Percentiles rank a stretch among this genome's conserved stretches.
Evolutionary conservation across 805 yeast species (phyloP).

Genomic region (Nakazawaea wickerhamii): DNA sequence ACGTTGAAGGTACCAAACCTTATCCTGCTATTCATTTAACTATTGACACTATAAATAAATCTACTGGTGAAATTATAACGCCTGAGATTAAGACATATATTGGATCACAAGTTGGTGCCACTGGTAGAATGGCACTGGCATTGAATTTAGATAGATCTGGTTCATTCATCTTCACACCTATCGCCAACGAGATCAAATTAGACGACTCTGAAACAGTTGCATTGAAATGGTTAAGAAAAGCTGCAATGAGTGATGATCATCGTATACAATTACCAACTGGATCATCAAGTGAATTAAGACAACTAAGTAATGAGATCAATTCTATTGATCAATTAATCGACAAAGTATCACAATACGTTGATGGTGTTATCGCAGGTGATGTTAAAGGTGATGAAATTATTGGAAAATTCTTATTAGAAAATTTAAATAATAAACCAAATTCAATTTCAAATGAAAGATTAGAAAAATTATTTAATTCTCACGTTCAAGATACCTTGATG

Average conservation of each 20-base stretch:
- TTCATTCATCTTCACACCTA: slow-evolving; percentile 67
- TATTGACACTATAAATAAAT: slow-evolving; percentile 49
- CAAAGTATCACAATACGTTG: slow-evolving; percentile 42
- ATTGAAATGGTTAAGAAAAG: slow-evolving; percentile 40
- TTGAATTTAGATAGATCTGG: slow-evolving; percentile 35
- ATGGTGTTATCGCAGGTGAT: slow-evolving; percentile 35
- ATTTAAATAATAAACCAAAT: slow-evolving; percentile 46
- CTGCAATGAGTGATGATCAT: slow-evolving; percentile 27
- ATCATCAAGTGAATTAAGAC: slow-evolving; percentile 37
- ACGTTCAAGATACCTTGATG: slow-evolving; percentile 75
- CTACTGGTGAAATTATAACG: slow-evolving; percentile 39
- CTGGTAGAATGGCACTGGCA: slow-evolving; percentile 29
- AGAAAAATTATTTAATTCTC: slow-evolving; percentile 58
- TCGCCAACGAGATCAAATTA: slow-evolving; percentile 59
- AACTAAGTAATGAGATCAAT: slow-evolving; percentile 40
- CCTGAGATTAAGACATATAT: slow-evolving; percentile 66
- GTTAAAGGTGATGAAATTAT: slow-evolving; percentile 49
- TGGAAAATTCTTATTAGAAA: slow-evolving; percentile 61
- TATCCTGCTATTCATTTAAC: slow-evolving; percentile 77
- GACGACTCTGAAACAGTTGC: slow-evolving; percentile 53
- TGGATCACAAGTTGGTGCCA: slow-evolving; percentile 68
- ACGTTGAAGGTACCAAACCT: slow-evolving; percentile 64
- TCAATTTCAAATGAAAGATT: slow-evolving; percentile 47
- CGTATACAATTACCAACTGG: slow-evolving; percentile 26
- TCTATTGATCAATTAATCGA: slow-evolving; percentile 44